A percentile compares a stretch with the other conserved stretches of the same genome.
phyloP scores from a whole-genome alignment of 2,329 filamentous ascomycete genomes.

The Cryphonectria parasitica region DNA sequence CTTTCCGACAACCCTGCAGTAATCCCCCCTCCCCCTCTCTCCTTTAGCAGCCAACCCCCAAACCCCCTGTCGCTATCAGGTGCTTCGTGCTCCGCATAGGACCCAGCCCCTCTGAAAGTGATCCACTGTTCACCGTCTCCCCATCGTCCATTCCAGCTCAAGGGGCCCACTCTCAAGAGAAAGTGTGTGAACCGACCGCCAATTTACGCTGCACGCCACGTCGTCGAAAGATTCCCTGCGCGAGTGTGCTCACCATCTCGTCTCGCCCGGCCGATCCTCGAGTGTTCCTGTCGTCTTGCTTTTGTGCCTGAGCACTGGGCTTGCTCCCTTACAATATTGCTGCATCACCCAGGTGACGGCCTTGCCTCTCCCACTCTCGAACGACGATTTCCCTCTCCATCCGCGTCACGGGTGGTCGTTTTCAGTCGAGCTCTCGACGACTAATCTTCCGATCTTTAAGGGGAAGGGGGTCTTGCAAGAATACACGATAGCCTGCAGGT shows the following conservation, averaged over 20 bases:
- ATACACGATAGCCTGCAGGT: neutral
- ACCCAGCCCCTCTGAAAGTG: neutral
- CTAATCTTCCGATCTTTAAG: neutral
- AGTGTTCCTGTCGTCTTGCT: neutral
- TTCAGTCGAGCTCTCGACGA: neutral
- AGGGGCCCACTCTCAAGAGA: neutral
- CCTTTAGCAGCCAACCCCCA: neutral
- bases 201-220: slow-evolving; percentile 14
- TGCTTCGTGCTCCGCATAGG: neutral
- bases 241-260: neutral
- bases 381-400: neutral
- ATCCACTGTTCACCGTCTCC: slow-evolving; percentile 1
- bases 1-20: neutral
- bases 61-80: neutral
- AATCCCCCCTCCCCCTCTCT: neutral
- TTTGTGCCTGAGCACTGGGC: neutral
- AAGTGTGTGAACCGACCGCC: slow-evolving; percentile 7
- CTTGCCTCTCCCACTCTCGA: neutral
- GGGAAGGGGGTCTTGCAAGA: neutral
- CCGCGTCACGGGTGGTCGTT: neutral
- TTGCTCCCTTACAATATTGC: neutral
- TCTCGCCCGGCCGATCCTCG: neutral
- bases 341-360: neutral
- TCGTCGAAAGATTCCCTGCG: slow-evolving; percentile 11
- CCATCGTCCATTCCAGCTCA: neutral